These are phyloP conservation scores for Daldinia concentrica DNA, from an alignment of 495 filamentous ascomycete species.

Conservation along the genomic window DNA sequence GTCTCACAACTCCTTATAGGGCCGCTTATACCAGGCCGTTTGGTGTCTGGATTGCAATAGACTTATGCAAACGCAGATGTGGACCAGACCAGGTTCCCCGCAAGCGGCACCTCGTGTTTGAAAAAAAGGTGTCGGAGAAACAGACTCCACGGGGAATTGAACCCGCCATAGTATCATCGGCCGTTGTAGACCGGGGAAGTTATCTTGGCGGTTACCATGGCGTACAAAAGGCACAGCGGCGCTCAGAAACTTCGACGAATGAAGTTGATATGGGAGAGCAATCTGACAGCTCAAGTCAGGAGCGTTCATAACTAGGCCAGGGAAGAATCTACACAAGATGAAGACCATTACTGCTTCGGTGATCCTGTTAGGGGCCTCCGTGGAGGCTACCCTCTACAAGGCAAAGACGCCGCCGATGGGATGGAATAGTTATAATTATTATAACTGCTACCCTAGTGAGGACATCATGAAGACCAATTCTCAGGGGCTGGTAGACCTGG, in stretches of 20 bases:
- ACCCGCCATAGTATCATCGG: slow-evolving; percentile 4
- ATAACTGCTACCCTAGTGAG: slow-evolving; percentile 60
- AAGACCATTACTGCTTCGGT: slow-evolving; percentile 15
- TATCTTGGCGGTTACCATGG: slow-evolving; percentile 8
- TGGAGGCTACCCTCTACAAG: slow-evolving; percentile 33
- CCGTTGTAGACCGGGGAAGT: slow-evolving; percentile 1
- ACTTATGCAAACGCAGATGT: slow-evolving; percentile 3
- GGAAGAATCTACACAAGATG: slow-evolving; percentile 8
- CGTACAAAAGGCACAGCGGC: slow-evolving; percentile 13
- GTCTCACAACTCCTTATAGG: slow-evolving; percentile 22
- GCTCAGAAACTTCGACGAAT: background rate
- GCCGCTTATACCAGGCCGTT: slow-evolving; percentile 26
- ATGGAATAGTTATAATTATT: slow-evolving; percentile 68
- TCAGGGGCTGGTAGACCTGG: slow-evolving; percentile 63
- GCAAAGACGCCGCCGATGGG: slow-evolving; percentile 44
- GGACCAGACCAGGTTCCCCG: slow-evolving; percentile 29
- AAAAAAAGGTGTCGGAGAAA: slow-evolving; percentile 16
- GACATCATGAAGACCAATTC: slow-evolving; percentile 61
- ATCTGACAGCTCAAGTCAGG: no score
- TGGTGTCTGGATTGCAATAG: slow-evolving; percentile 2
- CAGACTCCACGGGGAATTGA: slow-evolving; percentile 3
- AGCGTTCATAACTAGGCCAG: background rate
- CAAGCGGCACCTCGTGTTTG: slow-evolving; percentile 20
- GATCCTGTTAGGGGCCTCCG: slow-evolving; percentile 24
- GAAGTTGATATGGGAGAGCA: background rate